phyloP scores from a whole-genome alignment of 768 basidiomycete genomes.

The Suillus subaureus region DNA sequence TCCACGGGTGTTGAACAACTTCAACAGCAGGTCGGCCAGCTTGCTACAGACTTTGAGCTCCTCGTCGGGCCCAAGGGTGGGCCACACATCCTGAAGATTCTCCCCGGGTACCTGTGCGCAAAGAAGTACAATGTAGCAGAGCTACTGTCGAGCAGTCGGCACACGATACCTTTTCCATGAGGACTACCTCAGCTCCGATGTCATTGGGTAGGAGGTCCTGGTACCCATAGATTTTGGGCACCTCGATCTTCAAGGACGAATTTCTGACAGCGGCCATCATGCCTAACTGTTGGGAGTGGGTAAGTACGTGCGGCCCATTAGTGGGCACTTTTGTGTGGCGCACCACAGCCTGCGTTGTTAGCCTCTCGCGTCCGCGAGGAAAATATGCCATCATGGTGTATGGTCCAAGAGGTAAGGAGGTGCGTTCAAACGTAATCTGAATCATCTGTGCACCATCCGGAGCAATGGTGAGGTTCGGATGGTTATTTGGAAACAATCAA shows the following conservation, averaged over 20 bases:
- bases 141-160: background rate
- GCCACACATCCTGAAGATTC: constrained; percentile 29
- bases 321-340: constrained; percentile 10
- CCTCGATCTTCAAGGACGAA: constrained; percentile 20
- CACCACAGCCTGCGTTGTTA: constrained; percentile 34
- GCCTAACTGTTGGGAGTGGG: constrained; percentile 24
- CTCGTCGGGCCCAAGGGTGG: constrained; percentile 20
- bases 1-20: constrained; percentile 33
- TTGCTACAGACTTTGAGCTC: constrained; percentile 25
- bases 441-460: constrained; percentile 26
- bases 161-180: constrained; percentile 32
- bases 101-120: constrained; percentile 28
- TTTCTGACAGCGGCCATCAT: constrained; percentile 28
- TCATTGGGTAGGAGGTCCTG: constrained; percentile 29
- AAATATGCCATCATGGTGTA: constrained; percentile 33
- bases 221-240: constrained; percentile 34
- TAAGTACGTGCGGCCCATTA: background rate
- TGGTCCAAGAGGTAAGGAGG: constrained; percentile 30
- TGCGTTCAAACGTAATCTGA: constrained; percentile 28
- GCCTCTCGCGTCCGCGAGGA: constrained; percentile 27
- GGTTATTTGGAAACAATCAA: background rate
- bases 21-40: constrained; percentile 28
- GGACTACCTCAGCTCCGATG: constrained; percentile 34
- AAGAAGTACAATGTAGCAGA: constrained; percentile 10
- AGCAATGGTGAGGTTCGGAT: constrained; percentile 2